Base-by-base conservation (phyloP, 768 basidiomycete genomes). In the Pluteus cervinus region DNA sequence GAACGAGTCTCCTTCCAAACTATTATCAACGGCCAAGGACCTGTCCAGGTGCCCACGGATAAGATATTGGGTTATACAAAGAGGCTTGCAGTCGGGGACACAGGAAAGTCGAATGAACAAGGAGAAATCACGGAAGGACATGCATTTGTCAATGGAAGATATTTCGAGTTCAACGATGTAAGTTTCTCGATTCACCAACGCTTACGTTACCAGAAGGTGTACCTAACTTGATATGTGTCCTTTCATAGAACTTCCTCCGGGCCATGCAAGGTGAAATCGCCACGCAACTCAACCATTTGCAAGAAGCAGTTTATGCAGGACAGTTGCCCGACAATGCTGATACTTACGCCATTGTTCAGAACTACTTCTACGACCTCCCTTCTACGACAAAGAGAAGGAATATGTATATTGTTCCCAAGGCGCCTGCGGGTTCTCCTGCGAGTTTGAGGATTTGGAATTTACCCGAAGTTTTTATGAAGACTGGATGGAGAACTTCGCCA, bases 291-390 rank as follows among this genome's bases (percentile, higher is more conserved):
- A 75, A 77, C 42, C 76, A 79, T 51, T 52, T 92, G 5, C 86
- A 87, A 55, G 80, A 86, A 54, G 65, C 77, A 69, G 88, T 80
- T n/a, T n/a, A 29, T n/a, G 66, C 53, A 7, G 10, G 36, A 18
- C 30, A 15, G 5, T 10, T 41, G 30, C 18, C 24, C n/a, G 18
- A 7, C n/a, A n/a, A n/a, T n/a, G n/a, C n/a, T n/a, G n/a, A n/a
- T n/a, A n/a, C n/a, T n/a, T n/a, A n/a, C n/a, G n/a, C n/a, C n/a
- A n/a, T n/a, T n/a, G n/a, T n/a, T n/a, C n/a, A n/a, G 21, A 82
- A 70, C 10, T 91, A 86, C 61, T 98, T 97, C 63, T 97, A 94
- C 53, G 89, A 94, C 49, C 71, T 92, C 5, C 86, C 92, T 1
- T 75, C 75, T 0, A 79, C 87, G 0, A 67, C 68, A 28, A 63